Conservation (phyloP, 345 rosid genomes). For the Populus tremula region DNA sequence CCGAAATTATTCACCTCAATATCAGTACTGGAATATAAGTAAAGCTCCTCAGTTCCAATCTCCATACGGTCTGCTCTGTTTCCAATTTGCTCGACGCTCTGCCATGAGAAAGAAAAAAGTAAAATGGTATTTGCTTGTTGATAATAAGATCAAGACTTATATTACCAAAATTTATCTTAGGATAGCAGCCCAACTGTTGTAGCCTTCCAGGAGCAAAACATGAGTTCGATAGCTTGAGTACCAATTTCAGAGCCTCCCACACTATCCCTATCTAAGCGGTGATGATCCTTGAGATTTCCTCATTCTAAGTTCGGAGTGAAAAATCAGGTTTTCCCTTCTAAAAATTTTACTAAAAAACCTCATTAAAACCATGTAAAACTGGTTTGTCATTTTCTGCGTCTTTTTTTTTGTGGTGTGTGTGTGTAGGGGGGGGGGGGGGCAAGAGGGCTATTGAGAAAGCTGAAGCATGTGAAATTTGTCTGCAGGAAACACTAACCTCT, state of each 20-base stretch:
- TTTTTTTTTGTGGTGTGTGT: too few species aligned
- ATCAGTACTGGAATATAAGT: slow-evolving; percentile 80
- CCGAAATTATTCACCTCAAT: slow-evolving; percentile 53
- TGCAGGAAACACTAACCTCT: slow-evolving; percentile 56
- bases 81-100: slow-evolving; percentile 93
- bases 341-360: not conserved
- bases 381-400: too few species aligned
- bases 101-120: slow-evolving; percentile 19
- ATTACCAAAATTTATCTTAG: not conserved
- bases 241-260: not conserved
- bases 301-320: not conserved
- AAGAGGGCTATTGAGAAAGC: not conserved
- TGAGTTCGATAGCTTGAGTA: not conserved
- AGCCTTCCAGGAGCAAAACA: not conserved
- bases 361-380: not conserved
- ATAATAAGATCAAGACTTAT: not conserved
- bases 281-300: not conserved
- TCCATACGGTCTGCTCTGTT: slow-evolving; percentile 79
- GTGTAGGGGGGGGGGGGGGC: too few species aligned
- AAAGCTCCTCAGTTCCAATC: slow-evolving; percentile 62
- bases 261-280: not conserved
- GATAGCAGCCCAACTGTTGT: not conserved
- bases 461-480: slow-evolving; percentile 2
- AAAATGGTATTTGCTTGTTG: not conserved
- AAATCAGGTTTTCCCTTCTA: not conserved